Evolutionary conservation across 805 yeast genomes (phyloP).

Genomic region (Tetrapisispora pingtungensis): DNA sequence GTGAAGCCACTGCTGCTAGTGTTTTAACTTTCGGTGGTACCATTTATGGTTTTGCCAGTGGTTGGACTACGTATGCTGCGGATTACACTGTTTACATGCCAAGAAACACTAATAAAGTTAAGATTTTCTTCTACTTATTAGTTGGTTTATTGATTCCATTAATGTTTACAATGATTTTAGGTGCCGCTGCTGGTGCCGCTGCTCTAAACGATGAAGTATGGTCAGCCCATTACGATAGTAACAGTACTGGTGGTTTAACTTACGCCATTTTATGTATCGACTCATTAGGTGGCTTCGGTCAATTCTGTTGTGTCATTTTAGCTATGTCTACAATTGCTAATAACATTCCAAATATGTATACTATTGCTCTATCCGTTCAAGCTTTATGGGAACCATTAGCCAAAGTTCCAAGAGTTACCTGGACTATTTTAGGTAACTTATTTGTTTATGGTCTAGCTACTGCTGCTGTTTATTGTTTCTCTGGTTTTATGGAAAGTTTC

Average conservation of each 20-base stretch:
- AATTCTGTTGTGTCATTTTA: conserved; percentile 74
- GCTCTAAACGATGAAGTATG: conserved; percentile 37
- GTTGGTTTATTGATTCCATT: conserved; percentile 58
- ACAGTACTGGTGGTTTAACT: conserved; percentile 72
- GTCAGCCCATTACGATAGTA: conserved; percentile 38
- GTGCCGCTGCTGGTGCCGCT: conserved; percentile 79
- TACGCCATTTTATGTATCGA: conserved; percentile 67
- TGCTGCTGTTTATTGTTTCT: conserved; percentile 73
- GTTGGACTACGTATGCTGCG: conserved; percentile 92
- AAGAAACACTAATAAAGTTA: conserved; percentile 44
- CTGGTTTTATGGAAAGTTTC: conserved; percentile 64
- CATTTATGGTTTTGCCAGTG: conserved; percentile 80
- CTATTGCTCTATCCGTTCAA: conserved; percentile 78
- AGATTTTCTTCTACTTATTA: conserved; percentile 53
- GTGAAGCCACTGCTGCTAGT: conserved; percentile 60
- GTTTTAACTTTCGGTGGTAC: conserved; percentile 77
- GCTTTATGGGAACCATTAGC: conserved; percentile 66
- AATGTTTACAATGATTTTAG: conserved; percentile 62
- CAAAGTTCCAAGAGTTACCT: conserved; percentile 66
- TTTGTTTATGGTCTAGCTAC: conserved; percentile 76
- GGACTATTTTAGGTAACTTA: conserved; percentile 71
- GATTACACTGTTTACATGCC: conserved; percentile 88
- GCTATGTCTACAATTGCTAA: conserved; percentile 82
- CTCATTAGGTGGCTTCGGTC: conserved; percentile 78
- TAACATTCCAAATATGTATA: conserved; percentile 89